Base-by-base conservation (phyloP, 495 filamentous ascomycete species). In the Baudoinia panamericana region DNA sequence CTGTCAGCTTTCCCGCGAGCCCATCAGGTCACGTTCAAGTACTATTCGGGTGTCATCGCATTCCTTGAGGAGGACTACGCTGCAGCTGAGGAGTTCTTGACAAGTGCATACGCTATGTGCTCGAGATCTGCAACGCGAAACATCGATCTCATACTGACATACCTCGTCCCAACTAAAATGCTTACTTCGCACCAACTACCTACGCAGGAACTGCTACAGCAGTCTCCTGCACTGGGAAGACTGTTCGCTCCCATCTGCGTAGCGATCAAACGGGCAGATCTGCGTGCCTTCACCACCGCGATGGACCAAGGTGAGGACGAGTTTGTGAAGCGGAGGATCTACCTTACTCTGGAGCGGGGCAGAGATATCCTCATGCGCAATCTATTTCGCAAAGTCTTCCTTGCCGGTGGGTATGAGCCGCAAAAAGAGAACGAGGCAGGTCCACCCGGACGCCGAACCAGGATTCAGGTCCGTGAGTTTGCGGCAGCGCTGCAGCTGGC, bases 11-110 rank as follows among this genome's bases (percentile, higher is more conserved):
- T 88, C 56, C 90, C 90, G 1, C 82, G 78, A 42, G 76, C 85
- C 0, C 88, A 97, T 46, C 78, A 81, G 31, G 86, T 95, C n/a
- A 94, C 90, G 1, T 96, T 92, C 63, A 81, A 86, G 53, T 97
- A 95, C 60, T 95, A 93, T 54, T 69, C 83, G 50, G 90, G 92
- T 12, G 80, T 96, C 12, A 74, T 96, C 17, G 63, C 72, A 36
- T 96, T 96, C 57, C 60, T 97, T 8, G 86, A 95, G 44, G 92
- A 96, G 57, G 79, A 95, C 46, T 97, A 97, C 51, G 64, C 63
- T 1, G 66, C 88, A 74, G 84, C 90, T 1, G 87, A 95, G 59
- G 68, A 76, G 47, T 67, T 82, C 56, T 70, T 97, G 19, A 78
- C 76, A 2, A 70, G 70, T 48, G 90, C 90, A 17, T 87, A 76